These are phyloP conservation scores for Cyathus striatus DNA, from an alignment of 768 basidiomycete genomes.

Conservation along the genomic window DNA sequence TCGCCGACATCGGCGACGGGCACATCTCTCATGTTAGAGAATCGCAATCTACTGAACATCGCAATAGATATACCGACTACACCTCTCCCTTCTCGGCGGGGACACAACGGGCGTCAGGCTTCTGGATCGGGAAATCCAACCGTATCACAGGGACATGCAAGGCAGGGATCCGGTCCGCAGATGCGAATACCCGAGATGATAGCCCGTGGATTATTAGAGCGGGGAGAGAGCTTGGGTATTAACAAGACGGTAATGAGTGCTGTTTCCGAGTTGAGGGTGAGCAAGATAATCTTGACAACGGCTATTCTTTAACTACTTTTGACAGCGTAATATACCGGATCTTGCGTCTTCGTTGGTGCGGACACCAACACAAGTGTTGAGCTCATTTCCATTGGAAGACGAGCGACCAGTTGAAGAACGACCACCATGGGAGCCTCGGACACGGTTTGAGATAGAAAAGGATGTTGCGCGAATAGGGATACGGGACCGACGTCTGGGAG, in stretches of 20 bases:
- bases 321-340: constrained; percentile 82
- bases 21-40: constrained; percentile 76
- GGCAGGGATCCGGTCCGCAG: constrained; percentile 34
- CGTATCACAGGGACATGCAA: constrained; percentile 22
- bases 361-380: constrained; percentile 39
- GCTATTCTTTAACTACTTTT: constrained; percentile 7
- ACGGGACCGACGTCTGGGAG: constrained; percentile 62
- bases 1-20: constrained; percentile 73
- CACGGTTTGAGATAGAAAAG: constrained; percentile 66
- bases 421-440: constrained; percentile 64
- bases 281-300: constrained; percentile 9
- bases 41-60: constrained; percentile 72
- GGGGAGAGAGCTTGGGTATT: constrained; percentile 76
- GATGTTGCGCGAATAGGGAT: constrained; percentile 49
- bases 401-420: constrained; percentile 54
- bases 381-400: constrained; percentile 59
- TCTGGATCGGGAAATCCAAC: constrained; percentile 10
- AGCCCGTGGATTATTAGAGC: constrained; percentile 66
- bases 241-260: constrained; percentile 81
- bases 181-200: constrained; percentile 68
- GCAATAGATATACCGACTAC: constrained; percentile 55
- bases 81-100: constrained; percentile 11
- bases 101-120: constrained; percentile 13
- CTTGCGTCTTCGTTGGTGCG: constrained; percentile 64
- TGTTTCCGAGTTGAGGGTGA: constrained; percentile 70